phyloP scores from a whole-genome alignment of 2,329 filamentous ascomycete species.

The Trichocomaceae sp. region DNA sequence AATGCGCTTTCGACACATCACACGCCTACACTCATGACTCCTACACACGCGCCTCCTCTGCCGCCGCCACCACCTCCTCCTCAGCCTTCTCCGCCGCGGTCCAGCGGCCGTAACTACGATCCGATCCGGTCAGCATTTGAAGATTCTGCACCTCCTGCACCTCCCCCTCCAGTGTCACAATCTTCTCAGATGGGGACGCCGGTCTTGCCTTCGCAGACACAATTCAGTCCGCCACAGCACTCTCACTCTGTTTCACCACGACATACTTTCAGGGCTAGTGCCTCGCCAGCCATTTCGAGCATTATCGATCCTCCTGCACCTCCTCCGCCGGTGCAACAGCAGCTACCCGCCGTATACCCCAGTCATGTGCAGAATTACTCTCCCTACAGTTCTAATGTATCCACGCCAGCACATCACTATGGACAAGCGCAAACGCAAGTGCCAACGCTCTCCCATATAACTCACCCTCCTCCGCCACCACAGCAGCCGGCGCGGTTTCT shows the following conservation, averaged over 20 bases:
- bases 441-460: slow-evolving; percentile 10
- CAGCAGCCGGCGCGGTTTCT: slow-evolving; percentile 3
- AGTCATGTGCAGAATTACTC: slow-evolving; percentile 14
- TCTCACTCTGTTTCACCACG: slow-evolving; percentile 42
- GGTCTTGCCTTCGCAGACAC: slow-evolving; percentile 21
- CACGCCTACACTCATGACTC: slow-evolving; percentile 18
- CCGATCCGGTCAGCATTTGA: slow-evolving; percentile 70
- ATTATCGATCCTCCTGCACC: slow-evolving; percentile 65
- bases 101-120: slow-evolving; percentile 79
- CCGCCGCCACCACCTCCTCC: slow-evolving; percentile 27
- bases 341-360: slow-evolving; percentile 7
- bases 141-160: slow-evolving; percentile 30
- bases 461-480: slow-evolving; percentile 9
- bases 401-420: slow-evolving; percentile 9
- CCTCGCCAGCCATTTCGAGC: slow-evolving; percentile 85
- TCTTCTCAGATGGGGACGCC: slow-evolving; percentile 61
- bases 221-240: slow-evolving; percentile 38
- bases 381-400: slow-evolving; percentile 6
- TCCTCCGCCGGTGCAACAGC: slow-evolving; percentile 27
- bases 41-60: slow-evolving; percentile 12
- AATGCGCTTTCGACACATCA: slow-evolving; percentile 12
- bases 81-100: slow-evolving; percentile 42
- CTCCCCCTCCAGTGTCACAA: slow-evolving; percentile 35
- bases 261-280: slow-evolving; percentile 62
- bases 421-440: slow-evolving; percentile 14